phyloP scores from a whole-genome alignment of 768 basidiomycete genomes.

The Artomyces pyxidatus region DNA sequence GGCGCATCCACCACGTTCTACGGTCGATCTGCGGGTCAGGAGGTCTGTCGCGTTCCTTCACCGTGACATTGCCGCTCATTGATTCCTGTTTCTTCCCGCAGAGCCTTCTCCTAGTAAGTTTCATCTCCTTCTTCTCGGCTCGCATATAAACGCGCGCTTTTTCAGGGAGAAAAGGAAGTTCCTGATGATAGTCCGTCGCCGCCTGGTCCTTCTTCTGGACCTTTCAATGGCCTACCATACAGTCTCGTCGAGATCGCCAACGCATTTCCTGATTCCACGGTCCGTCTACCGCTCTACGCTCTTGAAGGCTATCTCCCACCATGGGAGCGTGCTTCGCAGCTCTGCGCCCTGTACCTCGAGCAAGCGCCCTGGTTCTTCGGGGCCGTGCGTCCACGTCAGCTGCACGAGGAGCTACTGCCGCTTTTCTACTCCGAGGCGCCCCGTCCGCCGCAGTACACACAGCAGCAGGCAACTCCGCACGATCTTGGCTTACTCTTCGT shows the following conservation, averaged over 20 bases:
- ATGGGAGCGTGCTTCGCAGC: slow-evolving; percentile 47
- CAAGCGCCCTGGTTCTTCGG: slow-evolving; percentile 78
- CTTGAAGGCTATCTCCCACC: slow-evolving; percentile 45
- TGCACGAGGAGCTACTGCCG: slow-evolving; percentile 59
- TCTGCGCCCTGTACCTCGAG: slow-evolving; percentile 66
- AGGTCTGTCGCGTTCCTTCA: slow-evolving; percentile 35
- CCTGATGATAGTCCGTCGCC: neutral
- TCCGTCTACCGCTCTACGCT: slow-evolving; percentile 1
- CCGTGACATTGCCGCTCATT: neutral
- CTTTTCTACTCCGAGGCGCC: slow-evolving; percentile 51
- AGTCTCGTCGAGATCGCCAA: slow-evolving; percentile 3
- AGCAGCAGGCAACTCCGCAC: slow-evolving; percentile 3
- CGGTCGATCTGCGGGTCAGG: slow-evolving; percentile 63
- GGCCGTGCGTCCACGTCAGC: slow-evolving; percentile 53
- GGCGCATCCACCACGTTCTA: slow-evolving; percentile 67
- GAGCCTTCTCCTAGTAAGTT: slow-evolving; percentile 12
- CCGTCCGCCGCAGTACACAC: neutral
- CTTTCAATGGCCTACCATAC: neutral
- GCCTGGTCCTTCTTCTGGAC: neutral
- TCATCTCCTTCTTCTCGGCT: neutral
- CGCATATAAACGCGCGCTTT: too few species aligned
- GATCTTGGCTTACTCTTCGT: slow-evolving; percentile 6
- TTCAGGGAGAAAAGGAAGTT: slow-evolving; percentile 5
- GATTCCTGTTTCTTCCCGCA: neutral
- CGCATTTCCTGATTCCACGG: slow-evolving; percentile 4